A percentile compares a stretch with the other conserved stretches of the same genome.
Evolutionary conservation across 192 early-diverging fungal species (phyloP).

Genomic region (Rhizoclosmatium globosum): DNA sequence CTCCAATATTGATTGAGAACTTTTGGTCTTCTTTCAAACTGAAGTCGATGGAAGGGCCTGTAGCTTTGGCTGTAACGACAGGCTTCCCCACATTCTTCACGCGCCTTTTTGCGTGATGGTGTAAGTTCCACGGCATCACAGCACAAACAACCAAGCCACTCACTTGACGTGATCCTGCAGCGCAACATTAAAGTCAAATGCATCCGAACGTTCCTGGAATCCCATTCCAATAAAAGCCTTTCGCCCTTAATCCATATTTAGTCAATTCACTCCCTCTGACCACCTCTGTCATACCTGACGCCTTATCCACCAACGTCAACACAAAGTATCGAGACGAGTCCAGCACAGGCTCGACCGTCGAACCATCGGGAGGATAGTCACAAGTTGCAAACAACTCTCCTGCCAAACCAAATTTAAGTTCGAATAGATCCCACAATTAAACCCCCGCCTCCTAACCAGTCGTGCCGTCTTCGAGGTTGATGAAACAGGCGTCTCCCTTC

Average conservation of each 20-base stretch:
- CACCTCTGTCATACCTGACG: slow-evolving; percentile 54
- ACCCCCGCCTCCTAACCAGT: slow-evolving; percentile 21
- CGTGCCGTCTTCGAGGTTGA: slow-evolving; percentile 69
- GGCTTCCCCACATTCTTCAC: slow-evolving; percentile 41
- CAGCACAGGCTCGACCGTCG: slow-evolving; percentile 78
- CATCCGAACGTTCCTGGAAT: slow-evolving; percentile 79
- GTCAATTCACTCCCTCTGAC: neutral
- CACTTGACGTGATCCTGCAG: slow-evolving; percentile 83
- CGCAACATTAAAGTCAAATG: slow-evolving; percentile 93
- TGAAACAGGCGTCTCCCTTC: slow-evolving; percentile 69
- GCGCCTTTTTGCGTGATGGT: slow-evolving; percentile 20
- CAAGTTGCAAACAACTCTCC: slow-evolving; percentile 85
- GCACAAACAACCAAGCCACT: neutral
- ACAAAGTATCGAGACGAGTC: slow-evolving; percentile 92
- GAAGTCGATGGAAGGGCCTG: slow-evolving; percentile 73
- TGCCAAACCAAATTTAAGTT: neutral
- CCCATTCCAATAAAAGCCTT: slow-evolving; percentile 89
- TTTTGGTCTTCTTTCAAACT: slow-evolving; percentile 83
- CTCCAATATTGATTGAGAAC: slow-evolving; percentile 77
- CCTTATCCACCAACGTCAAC: slow-evolving; percentile 70
- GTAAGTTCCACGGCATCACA: neutral
- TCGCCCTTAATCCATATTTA: slow-evolving; percentile 51
- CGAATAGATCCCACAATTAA: neutral
- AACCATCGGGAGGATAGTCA: slow-evolving; percentile 73
- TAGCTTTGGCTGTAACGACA: neutral